Conservation (phyloP, 2,329 filamentous ascomycete genomes). For the Claviceps monticola region DNA sequence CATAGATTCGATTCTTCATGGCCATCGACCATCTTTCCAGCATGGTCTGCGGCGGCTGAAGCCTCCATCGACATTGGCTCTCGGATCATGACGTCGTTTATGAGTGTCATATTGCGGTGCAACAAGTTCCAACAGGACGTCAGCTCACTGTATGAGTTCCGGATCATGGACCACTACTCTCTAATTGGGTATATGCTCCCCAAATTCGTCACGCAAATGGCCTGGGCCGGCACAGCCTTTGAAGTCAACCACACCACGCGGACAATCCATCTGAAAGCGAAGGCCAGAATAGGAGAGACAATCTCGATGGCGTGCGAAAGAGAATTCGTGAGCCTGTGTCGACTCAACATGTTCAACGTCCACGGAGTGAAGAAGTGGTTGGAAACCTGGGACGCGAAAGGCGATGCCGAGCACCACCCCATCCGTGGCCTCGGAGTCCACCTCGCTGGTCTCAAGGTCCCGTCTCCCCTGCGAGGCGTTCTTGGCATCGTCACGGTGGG, state of each 20-base stretch:
- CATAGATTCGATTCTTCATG: not conserved
- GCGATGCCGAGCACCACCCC: constrained; percentile 12
- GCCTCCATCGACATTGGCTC: not conserved
- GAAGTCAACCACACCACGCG: constrained; percentile 5
- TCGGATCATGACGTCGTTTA: constrained; percentile 5
- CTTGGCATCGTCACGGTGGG: constrained; percentile 23
- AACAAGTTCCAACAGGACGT: constrained; percentile 13
- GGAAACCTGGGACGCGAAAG: constrained; percentile 1
- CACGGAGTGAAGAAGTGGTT: constrained; percentile 16
- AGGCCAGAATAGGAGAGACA: not conserved
- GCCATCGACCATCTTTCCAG: not conserved
- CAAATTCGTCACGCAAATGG: constrained; percentile 9
- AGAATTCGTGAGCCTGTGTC: constrained; percentile 12
- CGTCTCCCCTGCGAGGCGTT: constrained; percentile 19
- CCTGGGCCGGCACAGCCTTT: constrained; percentile 12
- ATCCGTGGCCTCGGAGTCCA: constrained; percentile 13
- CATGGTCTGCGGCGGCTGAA: not conserved
- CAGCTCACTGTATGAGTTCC: constrained; percentile 12
- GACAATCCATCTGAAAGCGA: constrained; percentile 12
- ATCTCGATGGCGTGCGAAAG: not conserved
- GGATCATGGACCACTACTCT: constrained; percentile 9
- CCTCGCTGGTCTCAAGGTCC: constrained; percentile 14
- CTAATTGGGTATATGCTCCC: constrained; percentile 15
- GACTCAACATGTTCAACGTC: constrained; percentile 14
- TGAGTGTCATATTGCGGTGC: constrained; percentile 12